Percentiles rank a stretch among this genome's conserved stretches.
These are phyloP conservation scores for Chimonanthus praecox DNA, from an alignment of 164 flowering plant genomes.

Conservation along the genomic window DNA sequence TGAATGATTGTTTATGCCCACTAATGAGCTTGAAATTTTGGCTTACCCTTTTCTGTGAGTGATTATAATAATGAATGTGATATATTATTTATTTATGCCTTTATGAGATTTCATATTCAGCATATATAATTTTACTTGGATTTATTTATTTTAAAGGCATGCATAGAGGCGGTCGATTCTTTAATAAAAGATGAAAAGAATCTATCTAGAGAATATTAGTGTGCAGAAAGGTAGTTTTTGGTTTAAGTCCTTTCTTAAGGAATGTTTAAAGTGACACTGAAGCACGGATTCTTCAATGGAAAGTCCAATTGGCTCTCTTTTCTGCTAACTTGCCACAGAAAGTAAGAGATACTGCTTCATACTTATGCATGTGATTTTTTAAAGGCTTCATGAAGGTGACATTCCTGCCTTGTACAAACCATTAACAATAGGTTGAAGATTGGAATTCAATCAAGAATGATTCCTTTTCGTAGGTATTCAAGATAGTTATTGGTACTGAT, in stretches of 20 bases:
- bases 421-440: slow-evolving; percentile 1
- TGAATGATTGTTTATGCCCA: background rate
- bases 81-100: no score
- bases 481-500: background rate
- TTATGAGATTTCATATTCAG: no score
- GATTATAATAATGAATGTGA: background rate
- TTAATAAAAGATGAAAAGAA: background rate
- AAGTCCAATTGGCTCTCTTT: background rate
- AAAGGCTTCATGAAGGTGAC: slow-evolving; percentile 6
- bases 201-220: background rate
- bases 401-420: slow-evolving; percentile 4
- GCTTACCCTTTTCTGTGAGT: background rate
- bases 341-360: slow-evolving; percentile 6
- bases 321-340: background rate
- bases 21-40: background rate
- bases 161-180: background rate
- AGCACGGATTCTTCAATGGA: slow-evolving; percentile 2
- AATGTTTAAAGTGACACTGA: slow-evolving; percentile 3
- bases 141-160: background rate
- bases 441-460: background rate
- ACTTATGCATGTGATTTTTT: slow-evolving; percentile 5
- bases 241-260: slow-evolving; percentile 2
- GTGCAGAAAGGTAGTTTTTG: slow-evolving; percentile 5
- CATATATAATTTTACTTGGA: no score
- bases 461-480: background rate